Conservation (phyloP, 116 monocot species). For the Phalaenopsis hybrid region DNA sequence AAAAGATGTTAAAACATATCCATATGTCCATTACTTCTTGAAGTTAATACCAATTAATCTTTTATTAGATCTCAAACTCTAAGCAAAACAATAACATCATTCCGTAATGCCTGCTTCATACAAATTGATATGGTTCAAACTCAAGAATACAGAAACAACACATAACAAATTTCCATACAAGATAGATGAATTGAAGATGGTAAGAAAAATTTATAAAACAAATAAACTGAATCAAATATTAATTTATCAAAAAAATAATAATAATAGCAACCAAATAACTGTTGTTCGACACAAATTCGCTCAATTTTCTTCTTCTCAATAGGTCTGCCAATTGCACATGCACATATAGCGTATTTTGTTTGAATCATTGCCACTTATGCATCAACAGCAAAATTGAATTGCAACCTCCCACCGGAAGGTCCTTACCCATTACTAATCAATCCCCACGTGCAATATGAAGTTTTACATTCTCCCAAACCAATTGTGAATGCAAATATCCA, state of each 20-base stretch:
- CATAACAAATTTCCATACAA: background rate
- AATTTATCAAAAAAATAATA: background rate
- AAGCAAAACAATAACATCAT: background rate
- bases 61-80: background rate
- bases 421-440: too few species aligned
- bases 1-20: background rate
- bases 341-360: too few species aligned
- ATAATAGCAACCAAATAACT: background rate
- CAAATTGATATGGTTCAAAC: background rate
- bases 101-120: background rate
- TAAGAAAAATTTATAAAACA: background rate
- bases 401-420: too few species aligned
- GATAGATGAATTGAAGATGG: background rate
- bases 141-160: background rate
- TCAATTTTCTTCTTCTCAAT: too few species aligned
- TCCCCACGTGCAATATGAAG: too few species aligned
- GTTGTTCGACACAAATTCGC: background rate
- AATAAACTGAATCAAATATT: background rate
- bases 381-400: too few species aligned
- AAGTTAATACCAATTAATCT: background rate
- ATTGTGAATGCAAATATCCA: too few species aligned
- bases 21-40: background rate
- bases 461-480: too few species aligned
- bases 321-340: too few species aligned
- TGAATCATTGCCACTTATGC: too few species aligned